Percentiles rank a stretch among this genome's conserved stretches.
phyloP scores from a whole-genome alignment of 768 basidiomycete genomes.

The Pleurotus giganteus region DNA sequence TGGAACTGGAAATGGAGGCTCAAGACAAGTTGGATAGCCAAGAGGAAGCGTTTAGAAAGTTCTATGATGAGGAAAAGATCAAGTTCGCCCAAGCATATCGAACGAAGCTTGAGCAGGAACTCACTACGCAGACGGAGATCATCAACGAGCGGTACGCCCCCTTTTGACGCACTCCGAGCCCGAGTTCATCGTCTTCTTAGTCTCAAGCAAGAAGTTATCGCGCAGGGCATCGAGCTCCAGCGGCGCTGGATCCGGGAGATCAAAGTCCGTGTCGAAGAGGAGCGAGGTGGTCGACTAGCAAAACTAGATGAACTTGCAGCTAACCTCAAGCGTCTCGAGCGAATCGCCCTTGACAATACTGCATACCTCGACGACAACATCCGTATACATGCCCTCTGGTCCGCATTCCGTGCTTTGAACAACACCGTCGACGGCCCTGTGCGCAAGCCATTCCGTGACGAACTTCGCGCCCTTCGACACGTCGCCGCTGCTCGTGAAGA shows the following conservation, averaged over 20 bases:
- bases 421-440: slow-evolving; percentile 62
- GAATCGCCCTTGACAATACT: slow-evolving; percentile 89
- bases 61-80: slow-evolving; percentile 75
- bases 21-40: slow-evolving; percentile 84
- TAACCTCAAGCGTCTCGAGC: slow-evolving; percentile 87
- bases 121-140: slow-evolving; percentile 84
- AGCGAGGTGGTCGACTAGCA: slow-evolving; percentile 92
- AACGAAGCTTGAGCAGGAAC: slow-evolving; percentile 81
- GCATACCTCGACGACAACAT: slow-evolving; percentile 91
- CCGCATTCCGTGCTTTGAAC: slow-evolving; percentile 80
- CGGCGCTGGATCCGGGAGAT: slow-evolving; percentile 95
- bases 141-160: slow-evolving; percentile 85
- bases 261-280: slow-evolving; percentile 93
- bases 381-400: slow-evolving; percentile 89
- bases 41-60: slow-evolving; percentile 81
- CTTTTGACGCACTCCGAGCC: neutral
- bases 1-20: slow-evolving; percentile 82
- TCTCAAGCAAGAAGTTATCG: slow-evolving; percentile 90
- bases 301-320: slow-evolving; percentile 93
- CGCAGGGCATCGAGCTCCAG: slow-evolving; percentile 97
- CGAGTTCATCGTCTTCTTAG: slow-evolving; percentile 35
- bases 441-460: slow-evolving; percentile 84
- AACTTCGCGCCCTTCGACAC: slow-evolving; percentile 80
- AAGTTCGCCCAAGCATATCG: slow-evolving; percentile 77
- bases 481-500: slow-evolving; percentile 72